Percentiles rank a stretch among this genome's conserved stretches.
These are phyloP conservation scores for Saksenaea vasiformis DNA, from an alignment of 371 early-diverging fungal species.

Conservation along the genomic window DNA sequence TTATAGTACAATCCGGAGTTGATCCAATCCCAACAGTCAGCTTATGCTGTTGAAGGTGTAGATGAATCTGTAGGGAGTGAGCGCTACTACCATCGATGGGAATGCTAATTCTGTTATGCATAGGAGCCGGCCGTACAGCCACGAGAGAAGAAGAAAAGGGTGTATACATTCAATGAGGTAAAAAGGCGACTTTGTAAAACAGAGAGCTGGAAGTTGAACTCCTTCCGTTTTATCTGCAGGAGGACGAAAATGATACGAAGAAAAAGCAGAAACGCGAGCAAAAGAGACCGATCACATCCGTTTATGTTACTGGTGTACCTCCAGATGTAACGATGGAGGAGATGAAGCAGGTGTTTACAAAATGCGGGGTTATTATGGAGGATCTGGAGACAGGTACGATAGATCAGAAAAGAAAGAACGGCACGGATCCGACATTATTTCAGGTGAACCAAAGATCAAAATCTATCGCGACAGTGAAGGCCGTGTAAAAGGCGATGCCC, in stretches of 20 bases:
- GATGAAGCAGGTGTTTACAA: slow-evolving; percentile 74
- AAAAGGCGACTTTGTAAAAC: neutral
- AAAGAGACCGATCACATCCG: slow-evolving; percentile 67
- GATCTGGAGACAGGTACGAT: slow-evolving; percentile 65
- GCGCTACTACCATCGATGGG: neutral
- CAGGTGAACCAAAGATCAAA: slow-evolving; percentile 88
- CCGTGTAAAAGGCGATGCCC: slow-evolving; percentile 84
- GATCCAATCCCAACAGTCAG: slow-evolving; percentile 79
- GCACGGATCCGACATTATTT: neutral
- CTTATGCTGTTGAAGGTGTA: slow-evolving; percentile 68
- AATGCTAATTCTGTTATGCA: neutral
- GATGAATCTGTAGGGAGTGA: slow-evolving; percentile 48
- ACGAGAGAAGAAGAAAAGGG: slow-evolving; percentile 39
- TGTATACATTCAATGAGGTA: slow-evolving; percentile 42
- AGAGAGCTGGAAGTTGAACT: neutral
- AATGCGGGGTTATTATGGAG: slow-evolving; percentile 91
- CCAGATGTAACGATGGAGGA: slow-evolving; percentile 81
- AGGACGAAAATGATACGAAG: slow-evolving; percentile 25
- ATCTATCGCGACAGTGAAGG: slow-evolving; percentile 77
- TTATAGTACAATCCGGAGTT: slow-evolving; percentile 73
- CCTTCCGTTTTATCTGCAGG: slow-evolving; percentile 10
- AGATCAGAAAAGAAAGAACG: neutral
- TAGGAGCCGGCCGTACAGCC: slow-evolving; percentile 27
- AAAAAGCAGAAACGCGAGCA: slow-evolving; percentile 57
- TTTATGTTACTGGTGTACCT: slow-evolving; percentile 90